Evolutionary conservation across 2,329 filamentous ascomycete species (phyloP).

Genomic region (Trichoderma atroviride): DNA sequence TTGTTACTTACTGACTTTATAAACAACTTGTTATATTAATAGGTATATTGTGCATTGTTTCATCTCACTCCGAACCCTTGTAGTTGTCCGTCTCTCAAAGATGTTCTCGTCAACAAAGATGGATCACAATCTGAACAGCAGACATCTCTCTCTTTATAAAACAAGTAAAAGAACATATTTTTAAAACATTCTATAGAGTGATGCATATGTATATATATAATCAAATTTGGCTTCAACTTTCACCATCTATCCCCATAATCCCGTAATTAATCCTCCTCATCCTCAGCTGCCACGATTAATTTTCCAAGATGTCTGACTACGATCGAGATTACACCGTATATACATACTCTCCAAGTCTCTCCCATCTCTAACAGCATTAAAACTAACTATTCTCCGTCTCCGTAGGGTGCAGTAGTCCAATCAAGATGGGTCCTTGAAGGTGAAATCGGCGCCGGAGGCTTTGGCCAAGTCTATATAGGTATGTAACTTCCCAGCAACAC

Average conservation of each 20-base stretch:
- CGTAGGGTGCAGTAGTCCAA: not conserved
- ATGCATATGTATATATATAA: not conserved
- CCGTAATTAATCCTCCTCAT: not conserved
- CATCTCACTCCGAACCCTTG: not conserved
- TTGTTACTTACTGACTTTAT: not conserved
- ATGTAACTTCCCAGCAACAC: not conserved
- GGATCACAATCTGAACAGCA: not conserved
- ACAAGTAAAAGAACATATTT: not conserved
- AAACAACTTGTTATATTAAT: not conserved
- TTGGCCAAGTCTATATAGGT: conserved; percentile 24
- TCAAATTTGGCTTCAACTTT: not conserved
- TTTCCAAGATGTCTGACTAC: not conserved
- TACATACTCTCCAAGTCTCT: not conserved
- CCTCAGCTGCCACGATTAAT: not conserved
- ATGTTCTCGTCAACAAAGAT: not conserved
- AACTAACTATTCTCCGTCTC: not conserved
- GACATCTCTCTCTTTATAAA: not conserved
- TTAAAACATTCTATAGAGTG: not conserved
- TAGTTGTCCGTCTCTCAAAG: not conserved
- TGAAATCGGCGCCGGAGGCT: conserved; percentile 23
- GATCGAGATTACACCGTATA: not conserved
- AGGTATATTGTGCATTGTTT: not conserved
- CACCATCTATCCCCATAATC: not conserved
- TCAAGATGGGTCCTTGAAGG: conserved; percentile 9
- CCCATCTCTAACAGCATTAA: not conserved